Conservation (phyloP, 2,329 filamentous ascomycete genomes). For the Celoporthe dispersa region DNA sequence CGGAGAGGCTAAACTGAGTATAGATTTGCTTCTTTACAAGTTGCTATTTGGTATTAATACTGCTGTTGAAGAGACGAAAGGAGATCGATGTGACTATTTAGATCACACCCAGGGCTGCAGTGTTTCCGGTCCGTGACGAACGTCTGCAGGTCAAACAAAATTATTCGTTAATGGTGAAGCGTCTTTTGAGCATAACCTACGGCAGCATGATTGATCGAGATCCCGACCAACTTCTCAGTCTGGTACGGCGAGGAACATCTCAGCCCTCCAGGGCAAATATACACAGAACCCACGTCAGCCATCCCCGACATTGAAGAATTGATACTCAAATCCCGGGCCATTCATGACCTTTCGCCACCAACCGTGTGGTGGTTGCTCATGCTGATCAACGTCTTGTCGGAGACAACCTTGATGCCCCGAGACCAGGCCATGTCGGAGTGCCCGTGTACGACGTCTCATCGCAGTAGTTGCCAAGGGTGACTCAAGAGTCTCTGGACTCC, state of each 20-base stretch:
- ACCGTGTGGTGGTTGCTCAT: background rate
- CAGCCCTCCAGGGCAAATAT: background rate
- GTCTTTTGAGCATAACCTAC: background rate
- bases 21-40: background rate
- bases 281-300: background rate
- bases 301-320: background rate
- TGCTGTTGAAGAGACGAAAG: background rate
- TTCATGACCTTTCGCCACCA: background rate
- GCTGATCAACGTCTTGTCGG: background rate
- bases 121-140: background rate
- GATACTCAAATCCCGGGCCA: background rate
- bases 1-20: background rate
- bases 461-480: background rate
- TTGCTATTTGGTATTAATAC: no score
- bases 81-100: background rate
- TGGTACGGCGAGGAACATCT: no score
- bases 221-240: background rate
- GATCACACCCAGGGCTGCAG: background rate
- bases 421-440: background rate
- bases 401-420: background rate
- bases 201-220: background rate
- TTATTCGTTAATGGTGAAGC: background rate
- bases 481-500: background rate
- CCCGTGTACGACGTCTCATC: background rate
- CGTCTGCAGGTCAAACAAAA: background rate